These are phyloP conservation scores for Sporodiniella umbellata DNA, from an alignment of 371 early-diverging fungal species.

Conservation along the genomic window DNA sequence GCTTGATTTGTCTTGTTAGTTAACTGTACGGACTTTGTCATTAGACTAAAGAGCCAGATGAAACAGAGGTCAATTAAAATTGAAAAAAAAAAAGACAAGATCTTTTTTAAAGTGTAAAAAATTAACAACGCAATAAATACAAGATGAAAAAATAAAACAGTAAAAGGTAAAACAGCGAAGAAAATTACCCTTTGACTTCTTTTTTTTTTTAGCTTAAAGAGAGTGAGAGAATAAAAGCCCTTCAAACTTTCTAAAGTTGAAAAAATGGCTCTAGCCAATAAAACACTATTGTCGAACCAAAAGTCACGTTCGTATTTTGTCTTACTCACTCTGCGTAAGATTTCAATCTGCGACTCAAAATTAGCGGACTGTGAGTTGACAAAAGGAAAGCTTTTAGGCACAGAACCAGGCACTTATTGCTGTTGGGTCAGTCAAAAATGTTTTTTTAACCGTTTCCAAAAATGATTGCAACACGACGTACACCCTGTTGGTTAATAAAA, in stretches of 20 bases:
- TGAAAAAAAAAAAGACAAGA: constrained; percentile 18
- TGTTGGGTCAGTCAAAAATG: too few species aligned
- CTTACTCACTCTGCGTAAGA: too few species aligned
- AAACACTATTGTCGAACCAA: too few species aligned
- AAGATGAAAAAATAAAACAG: not conserved
- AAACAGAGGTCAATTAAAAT: constrained; percentile 18
- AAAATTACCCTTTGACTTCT: not conserved
- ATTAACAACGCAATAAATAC: not conserved
- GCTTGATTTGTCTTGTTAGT: constrained; percentile 1
- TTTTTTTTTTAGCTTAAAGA: not conserved
- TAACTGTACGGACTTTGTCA: constrained; percentile 27
- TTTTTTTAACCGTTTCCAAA: too few species aligned
- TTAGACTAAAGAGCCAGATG: constrained; percentile 22
- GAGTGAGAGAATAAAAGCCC: not conserved
- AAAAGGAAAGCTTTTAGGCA: too few species aligned
- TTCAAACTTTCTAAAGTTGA: not conserved
- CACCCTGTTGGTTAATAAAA: too few species aligned
- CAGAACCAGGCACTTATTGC: too few species aligned
- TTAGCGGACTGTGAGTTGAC: not conserved
- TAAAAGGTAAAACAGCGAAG: not conserved
- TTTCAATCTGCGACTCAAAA: too few species aligned
- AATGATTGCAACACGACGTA: too few species aligned
- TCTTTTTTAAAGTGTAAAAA: not conserved
- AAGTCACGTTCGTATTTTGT: too few species aligned
- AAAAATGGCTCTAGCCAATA: not conserved